Base-by-base conservation (phyloP, 1,284 basidiomycete species). In the Leccinum colubrinum region DNA sequence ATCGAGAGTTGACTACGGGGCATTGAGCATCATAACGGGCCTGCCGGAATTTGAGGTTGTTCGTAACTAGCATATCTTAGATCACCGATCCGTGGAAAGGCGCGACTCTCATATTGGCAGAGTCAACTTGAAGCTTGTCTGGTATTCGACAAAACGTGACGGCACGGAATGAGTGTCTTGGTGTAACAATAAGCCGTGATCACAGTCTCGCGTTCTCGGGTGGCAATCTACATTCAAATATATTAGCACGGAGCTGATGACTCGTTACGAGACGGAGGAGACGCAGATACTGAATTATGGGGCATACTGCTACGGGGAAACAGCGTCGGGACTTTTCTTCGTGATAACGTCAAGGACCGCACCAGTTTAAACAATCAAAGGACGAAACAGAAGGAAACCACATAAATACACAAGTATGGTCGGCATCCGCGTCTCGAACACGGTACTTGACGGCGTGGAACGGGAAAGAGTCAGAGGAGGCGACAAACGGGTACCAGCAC, bases 401-500 rank as follows among this genome's bases (percentile, higher is more conserved):
- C 6, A 46, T 46, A 11, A 3, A 46, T 46, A 17, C 9, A 43
- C 6, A 17, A 1, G 6, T 46, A 46, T 17, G n/a, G 8, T 43
- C 41, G 12, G n/a, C 5, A 17, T 17, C 41, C 41, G n/a, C n/a
- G 41, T 17, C 9, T 46, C 41, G n/a, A 46, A 46, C 41, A 9
- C 41, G 41, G n/a, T 46, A 17, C 41, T 46, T 46, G 41, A 46
- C 41, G 9, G 41, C n/a, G n/a, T 5, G n/a, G 9, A 11, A 17
- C 41, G 41, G 41, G 55, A 66, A 60, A 1, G 58, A 62, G 35
- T 33, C 51, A n/a, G 50, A 33, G 6, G 58, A 59, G 22, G 27
- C 27, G 27, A 17, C 8, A 8, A 14, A 35, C 15, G 61, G 14
- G 3, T 17, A 46, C 15, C 53, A 3, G 25, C 55, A 5, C 46